Percentiles rank a stretch among this genome's conserved stretches.
These are phyloP conservation scores for Albifimbria verrucaria DNA, from an alignment of 2,329 filamentous ascomycete species.

Conservation along the genomic window DNA sequence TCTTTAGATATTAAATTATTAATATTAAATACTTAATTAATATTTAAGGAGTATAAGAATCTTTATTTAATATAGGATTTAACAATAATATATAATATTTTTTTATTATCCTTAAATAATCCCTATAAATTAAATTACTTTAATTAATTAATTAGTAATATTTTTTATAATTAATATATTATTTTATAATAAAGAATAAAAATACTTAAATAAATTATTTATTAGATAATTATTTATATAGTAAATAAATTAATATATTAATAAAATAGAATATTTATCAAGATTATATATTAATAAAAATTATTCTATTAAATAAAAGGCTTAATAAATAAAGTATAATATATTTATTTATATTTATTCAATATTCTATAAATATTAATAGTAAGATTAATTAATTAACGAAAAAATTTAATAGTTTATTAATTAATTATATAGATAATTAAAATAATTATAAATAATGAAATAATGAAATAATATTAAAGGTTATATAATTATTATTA, in stretches of 20 bases:
- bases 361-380: not conserved
- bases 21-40: not conserved
- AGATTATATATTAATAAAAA: not conserved
- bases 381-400: not conserved
- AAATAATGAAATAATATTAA: not conserved
- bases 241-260: conserved; percentile 1
- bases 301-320: not conserved
- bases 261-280: not conserved
- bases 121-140: not conserved
- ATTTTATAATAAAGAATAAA: not conserved
- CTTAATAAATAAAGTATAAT: not conserved
- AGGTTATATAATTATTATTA: not conserved
- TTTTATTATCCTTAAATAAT: not conserved
- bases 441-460: not conserved
- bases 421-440: not conserved
- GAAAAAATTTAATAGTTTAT: not conserved
- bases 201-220: not conserved
- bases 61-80: conserved; percentile 3
- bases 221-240: not conserved
- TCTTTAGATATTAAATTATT: not conserved
- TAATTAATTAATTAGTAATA: not conserved
- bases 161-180: not conserved
- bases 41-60: not conserved
- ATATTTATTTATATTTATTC: not conserved
- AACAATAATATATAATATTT: not conserved